These are phyloP conservation scores for Globisporangium ultimum DNA, from an alignment of 352 stramenopile genomes.

Conservation along the genomic window DNA sequence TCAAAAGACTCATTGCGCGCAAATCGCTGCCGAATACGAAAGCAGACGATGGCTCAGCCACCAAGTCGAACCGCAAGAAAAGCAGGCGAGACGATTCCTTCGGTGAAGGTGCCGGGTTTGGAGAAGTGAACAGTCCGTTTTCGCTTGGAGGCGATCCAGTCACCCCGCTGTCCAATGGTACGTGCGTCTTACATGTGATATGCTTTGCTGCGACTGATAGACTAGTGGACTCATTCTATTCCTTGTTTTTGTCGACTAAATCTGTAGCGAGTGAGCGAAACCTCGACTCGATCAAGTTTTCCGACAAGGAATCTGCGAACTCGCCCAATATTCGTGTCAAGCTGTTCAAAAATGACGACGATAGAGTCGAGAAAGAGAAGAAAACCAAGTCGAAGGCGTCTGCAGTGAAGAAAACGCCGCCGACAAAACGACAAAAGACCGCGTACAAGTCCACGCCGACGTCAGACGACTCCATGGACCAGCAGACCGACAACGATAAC, in stretches of 20 bases:
- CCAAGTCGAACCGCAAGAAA: slow-evolving; percentile 14
- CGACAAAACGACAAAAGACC: slow-evolving; percentile 19
- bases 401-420: slow-evolving; percentile 10
- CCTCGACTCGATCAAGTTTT: slow-evolving; percentile 56
- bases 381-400: slow-evolving; percentile 19
- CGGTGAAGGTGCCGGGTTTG: slow-evolving; percentile 27
- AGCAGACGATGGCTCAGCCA: background rate
- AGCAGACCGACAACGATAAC: slow-evolving; percentile 61
- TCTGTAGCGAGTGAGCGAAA: slow-evolving; percentile 57
- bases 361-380: slow-evolving; percentile 21
- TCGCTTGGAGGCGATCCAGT: slow-evolving; percentile 51
- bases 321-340: slow-evolving; percentile 52
- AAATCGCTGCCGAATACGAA: slow-evolving; percentile 12
- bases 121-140: slow-evolving; percentile 49
- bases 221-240: background rate
- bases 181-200: slow-evolving; percentile 7
- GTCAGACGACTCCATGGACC: slow-evolving; percentile 40
- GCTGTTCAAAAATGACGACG: slow-evolving; percentile 35
- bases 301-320: slow-evolving; percentile 32
- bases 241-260: background rate
- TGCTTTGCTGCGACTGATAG: background rate
- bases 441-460: slow-evolving; percentile 50
- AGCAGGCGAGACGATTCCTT: slow-evolving; percentile 33
- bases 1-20: slow-evolving; percentile 11
- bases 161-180: slow-evolving; percentile 69